These are phyloP conservation scores for Thozetella sp. DNA, from an alignment of 495 filamentous ascomycete genomes.

Conservation along the genomic window DNA sequence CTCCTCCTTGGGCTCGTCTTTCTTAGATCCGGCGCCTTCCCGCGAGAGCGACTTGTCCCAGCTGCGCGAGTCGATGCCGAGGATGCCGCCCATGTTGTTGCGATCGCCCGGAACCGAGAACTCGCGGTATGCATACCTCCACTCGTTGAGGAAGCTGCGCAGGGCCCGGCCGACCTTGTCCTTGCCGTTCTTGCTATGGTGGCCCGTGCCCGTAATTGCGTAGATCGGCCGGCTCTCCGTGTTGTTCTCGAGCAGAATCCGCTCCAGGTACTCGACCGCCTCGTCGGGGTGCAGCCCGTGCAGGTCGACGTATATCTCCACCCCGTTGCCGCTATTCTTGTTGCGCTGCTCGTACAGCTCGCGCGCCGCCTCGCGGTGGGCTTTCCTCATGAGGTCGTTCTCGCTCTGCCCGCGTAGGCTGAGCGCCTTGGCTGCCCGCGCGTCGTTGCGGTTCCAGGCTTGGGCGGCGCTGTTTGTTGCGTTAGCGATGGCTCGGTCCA, in stretches of 20 bases:
- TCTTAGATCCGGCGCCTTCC: slow-evolving; percentile 42
- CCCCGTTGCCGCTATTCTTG: slow-evolving; percentile 57
- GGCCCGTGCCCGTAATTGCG: slow-evolving; percentile 94
- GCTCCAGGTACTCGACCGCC: slow-evolving; percentile 91
- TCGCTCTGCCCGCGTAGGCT: slow-evolving; percentile 93
- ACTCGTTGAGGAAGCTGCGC: slow-evolving; percentile 88
- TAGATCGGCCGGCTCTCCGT: slow-evolving; percentile 78
- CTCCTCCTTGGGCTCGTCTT: slow-evolving; percentile 56
- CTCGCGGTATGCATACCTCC: slow-evolving; percentile 94
- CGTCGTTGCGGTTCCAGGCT: slow-evolving; percentile 99
- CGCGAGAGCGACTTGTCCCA: slow-evolving; percentile 73
- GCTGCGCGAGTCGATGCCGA: slow-evolving; percentile 89
- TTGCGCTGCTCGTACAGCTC: slow-evolving; percentile 95
- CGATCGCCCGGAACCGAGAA: slow-evolving; percentile 93
- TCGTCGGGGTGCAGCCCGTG: slow-evolving; percentile 97
- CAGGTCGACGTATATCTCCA: slow-evolving; percentile 92
- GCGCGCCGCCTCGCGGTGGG: slow-evolving; percentile 91
- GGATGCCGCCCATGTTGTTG: slow-evolving; percentile 87
- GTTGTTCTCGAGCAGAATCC: slow-evolving; percentile 79
- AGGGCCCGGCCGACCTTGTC: slow-evolving; percentile 98
- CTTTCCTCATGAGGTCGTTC: slow-evolving; percentile 96
- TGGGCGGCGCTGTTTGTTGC: slow-evolving; percentile 75
- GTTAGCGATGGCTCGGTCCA: slow-evolving; percentile 19
- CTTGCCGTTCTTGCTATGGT: slow-evolving; percentile 98
- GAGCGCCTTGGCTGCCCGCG: slow-evolving; percentile 91